Evolutionary conservation across 768 basidiomycete species (phyloP).

Genomic region (Lyophyllum semitale): DNA sequence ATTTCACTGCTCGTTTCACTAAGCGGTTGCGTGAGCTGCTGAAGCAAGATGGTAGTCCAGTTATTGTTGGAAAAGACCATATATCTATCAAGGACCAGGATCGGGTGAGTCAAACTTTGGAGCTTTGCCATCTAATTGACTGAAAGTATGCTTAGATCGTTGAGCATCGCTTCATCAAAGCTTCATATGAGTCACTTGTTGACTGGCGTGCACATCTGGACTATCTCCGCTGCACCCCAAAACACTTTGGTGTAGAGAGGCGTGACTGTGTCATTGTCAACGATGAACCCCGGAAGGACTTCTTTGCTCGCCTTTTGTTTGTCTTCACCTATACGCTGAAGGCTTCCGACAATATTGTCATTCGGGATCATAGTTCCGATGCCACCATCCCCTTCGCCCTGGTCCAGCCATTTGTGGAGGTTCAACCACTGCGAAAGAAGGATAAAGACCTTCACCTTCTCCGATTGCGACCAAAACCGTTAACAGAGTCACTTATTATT

Average conservation of each 20-base stretch:
- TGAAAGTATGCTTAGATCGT: too few species aligned
- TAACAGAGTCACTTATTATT: too few species aligned
- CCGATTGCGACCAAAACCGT: background rate
- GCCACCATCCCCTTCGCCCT: background rate
- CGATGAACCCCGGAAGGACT: background rate
- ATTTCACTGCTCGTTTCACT: background rate
- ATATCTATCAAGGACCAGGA: too few species aligned
- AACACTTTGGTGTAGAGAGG: background rate
- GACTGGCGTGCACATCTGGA: background rate
- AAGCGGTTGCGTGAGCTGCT: background rate
- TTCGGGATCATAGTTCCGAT: background rate
- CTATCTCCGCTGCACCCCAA: background rate
- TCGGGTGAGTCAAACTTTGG: too few species aligned
- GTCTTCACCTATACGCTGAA: background rate
- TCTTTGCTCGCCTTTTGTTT: background rate
- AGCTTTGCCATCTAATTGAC: too few species aligned
- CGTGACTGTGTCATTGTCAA: constrained; percentile 6
- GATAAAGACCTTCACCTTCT: constrained; percentile 4
- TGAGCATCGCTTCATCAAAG: background rate
- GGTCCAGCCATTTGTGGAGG: background rate
- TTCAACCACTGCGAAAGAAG: background rate
- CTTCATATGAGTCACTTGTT: constrained; percentile 3
- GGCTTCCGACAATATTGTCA: too few species aligned
- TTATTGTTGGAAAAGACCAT: background rate
- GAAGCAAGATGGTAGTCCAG: background rate